phyloP scores from a whole-genome alignment of 2,329 filamentous ascomycete genomes.

The Colletotrichum gloeosporioides region DNA sequence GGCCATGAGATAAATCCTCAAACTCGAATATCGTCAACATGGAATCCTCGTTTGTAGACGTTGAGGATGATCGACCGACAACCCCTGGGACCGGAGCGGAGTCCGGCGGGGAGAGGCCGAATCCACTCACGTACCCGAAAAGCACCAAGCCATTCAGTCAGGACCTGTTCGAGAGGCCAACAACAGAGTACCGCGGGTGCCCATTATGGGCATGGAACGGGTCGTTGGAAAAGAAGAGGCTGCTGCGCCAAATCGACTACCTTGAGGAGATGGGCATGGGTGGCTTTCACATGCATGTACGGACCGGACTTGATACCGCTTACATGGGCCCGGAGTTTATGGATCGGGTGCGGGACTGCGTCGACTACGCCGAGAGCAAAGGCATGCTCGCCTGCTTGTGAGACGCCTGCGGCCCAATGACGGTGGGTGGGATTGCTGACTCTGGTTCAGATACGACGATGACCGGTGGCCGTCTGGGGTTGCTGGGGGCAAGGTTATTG shows the following conservation, averaged over 20 bases:
- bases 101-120: not conserved
- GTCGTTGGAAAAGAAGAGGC: conserved; percentile 29
- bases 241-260: conserved; percentile 34
- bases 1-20: rapidly evolving
- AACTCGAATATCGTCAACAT: not conserved
- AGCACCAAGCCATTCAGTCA: conserved; percentile 25
- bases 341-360: conserved; percentile 31
- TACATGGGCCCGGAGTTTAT: conserved; percentile 37
- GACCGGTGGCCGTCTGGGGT: conserved; percentile 36
- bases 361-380: conserved; percentile 34
- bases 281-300: conserved; percentile 35
- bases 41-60: not conserved
- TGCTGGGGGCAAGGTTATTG: conserved; percentile 31
- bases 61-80: not conserved
- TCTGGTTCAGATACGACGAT: conserved; percentile 27
- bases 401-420: not conserved
- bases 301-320: conserved; percentile 35
- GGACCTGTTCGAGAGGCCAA: conserved; percentile 31
- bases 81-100: not conserved
- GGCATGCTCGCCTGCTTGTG: conserved; percentile 36
- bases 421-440: not conserved
- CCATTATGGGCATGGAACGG: conserved; percentile 36
- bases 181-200: conserved; percentile 34
- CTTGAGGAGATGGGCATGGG: conserved; percentile 35
- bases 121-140: conserved; percentile 34